Conservation (phyloP, 2,329 filamentous ascomycete species). For the Dryadomyces quercus-mongolicae region DNA sequence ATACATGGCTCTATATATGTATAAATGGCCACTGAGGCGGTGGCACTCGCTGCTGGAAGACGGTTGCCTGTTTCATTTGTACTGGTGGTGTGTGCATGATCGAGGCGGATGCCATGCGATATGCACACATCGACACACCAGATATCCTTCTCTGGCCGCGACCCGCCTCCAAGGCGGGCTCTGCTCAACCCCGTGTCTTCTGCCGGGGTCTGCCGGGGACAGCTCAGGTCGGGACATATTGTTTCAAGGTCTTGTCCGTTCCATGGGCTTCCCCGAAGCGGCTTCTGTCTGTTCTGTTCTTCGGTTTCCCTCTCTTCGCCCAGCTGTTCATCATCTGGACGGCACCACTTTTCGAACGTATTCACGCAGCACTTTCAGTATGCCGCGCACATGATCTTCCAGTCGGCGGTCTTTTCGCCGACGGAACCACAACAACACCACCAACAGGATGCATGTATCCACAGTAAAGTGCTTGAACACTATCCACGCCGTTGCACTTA, state of each 20-base stretch:
- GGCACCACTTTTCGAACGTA: constrained; percentile 48
- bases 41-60: no score
- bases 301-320: neutral
- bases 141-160: no score
- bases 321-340: constrained; percentile 22
- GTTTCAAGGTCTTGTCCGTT: neutral
- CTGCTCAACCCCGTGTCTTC: no score
- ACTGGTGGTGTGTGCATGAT: no score
- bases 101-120: no score
- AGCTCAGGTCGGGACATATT: neutral
- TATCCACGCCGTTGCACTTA: constrained; percentile 58
- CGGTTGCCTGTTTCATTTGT: no score
- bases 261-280: neutral
- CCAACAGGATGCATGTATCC: constrained; percentile 53
- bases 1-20: neutral
- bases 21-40: neutral
- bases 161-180: no score
- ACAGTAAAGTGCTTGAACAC: constrained; percentile 60
- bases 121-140: no score
- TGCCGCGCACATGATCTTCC: constrained; percentile 60
- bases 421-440: constrained; percentile 62
- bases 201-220: no score
- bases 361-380: constrained; percentile 44
- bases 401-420: constrained; percentile 57
- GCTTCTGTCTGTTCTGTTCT: neutral